These are phyloP conservation scores for Brassica carinata DNA, from an alignment of 345 rosid species.

Conservation along the genomic window DNA sequence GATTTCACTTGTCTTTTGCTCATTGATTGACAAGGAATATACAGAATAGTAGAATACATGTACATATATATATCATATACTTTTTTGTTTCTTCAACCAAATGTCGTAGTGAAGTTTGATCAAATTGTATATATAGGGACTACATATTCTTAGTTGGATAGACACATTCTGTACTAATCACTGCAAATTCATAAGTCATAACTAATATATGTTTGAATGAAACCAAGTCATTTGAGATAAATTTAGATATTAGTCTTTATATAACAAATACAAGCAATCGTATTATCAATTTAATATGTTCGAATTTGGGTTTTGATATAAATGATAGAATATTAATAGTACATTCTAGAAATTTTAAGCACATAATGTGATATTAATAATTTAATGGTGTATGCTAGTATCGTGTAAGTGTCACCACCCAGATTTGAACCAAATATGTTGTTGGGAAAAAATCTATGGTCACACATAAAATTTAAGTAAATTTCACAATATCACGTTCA, in stretches of 20 bases:
- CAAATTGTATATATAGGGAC: not conserved
- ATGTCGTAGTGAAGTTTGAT: constrained; percentile 12
- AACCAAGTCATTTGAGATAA: not conserved
- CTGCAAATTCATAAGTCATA: not conserved
- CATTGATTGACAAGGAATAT: constrained; percentile 9
- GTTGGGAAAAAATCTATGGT: not conserved
- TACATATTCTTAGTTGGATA: not conserved
- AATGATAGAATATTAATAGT: not conserved
- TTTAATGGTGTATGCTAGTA: not conserved
- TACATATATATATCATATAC: not conserved
- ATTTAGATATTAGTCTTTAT: not conserved
- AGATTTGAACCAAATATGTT: not conserved
- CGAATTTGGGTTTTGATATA: not conserved
- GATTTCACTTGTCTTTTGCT: constrained; percentile 19
- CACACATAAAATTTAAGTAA: not conserved
- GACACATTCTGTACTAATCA: constrained; percentile 9
- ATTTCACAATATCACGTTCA: not conserved
- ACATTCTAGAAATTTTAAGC: not conserved
- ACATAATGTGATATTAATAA: not conserved
- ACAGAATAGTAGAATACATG: not conserved
- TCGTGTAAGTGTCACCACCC: not conserved
- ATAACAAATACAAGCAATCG: not conserved
- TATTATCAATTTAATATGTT: not conserved
- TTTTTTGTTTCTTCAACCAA: not conserved
- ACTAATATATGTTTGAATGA: not conserved